phyloP scores from a whole-genome alignment of 495 filamentous ascomycete species.

The Penicillium tannophilum region DNA sequence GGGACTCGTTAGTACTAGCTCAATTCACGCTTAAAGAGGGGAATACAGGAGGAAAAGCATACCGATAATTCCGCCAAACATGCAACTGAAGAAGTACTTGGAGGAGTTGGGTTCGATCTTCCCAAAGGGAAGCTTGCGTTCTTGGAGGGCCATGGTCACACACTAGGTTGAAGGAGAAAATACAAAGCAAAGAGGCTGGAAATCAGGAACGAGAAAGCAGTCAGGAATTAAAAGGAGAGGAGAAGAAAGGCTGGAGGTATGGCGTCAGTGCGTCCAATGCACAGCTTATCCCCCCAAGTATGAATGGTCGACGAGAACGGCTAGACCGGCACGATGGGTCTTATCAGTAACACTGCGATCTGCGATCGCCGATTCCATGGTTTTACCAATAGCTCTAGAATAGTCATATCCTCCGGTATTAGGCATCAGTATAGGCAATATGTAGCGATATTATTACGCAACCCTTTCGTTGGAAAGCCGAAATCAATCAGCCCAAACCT shows the following conservation, averaged over 20 bases:
- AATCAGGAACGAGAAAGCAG: conserved; percentile 3
- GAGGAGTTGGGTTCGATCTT: conserved; percentile 68
- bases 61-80: conserved; percentile 66
- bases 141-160: conserved; percentile 37
- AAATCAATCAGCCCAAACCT: not conserved
- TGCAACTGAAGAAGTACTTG: conserved; percentile 68
- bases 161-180: not conserved
- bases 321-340: conserved; percentile 22
- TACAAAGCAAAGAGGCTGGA: conserved; percentile 4
- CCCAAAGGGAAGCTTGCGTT: conserved; percentile 48
- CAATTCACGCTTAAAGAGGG: conserved; percentile 4
- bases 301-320: conserved; percentile 21
- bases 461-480: not conserved
- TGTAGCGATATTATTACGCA: not conserved
- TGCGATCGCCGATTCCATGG: not conserved
- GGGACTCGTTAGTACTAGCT: conserved; percentile 5
- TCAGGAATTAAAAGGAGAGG: conserved; percentile 4
- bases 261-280: conserved; percentile 22
- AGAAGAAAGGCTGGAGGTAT: conserved; percentile 8
- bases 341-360: conserved; percentile 15
- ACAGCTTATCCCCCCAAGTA: conserved; percentile 9
- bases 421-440: not conserved
- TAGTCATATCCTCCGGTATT: not conserved
- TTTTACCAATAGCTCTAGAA: not conserved
- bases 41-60: conserved; percentile 18